Evolutionary conservation across 1,284 basidiomycete genomes (phyloP), one percentile per base, ranked within the genome.

Genomic region (Rhodotorula sp.): DNA sequence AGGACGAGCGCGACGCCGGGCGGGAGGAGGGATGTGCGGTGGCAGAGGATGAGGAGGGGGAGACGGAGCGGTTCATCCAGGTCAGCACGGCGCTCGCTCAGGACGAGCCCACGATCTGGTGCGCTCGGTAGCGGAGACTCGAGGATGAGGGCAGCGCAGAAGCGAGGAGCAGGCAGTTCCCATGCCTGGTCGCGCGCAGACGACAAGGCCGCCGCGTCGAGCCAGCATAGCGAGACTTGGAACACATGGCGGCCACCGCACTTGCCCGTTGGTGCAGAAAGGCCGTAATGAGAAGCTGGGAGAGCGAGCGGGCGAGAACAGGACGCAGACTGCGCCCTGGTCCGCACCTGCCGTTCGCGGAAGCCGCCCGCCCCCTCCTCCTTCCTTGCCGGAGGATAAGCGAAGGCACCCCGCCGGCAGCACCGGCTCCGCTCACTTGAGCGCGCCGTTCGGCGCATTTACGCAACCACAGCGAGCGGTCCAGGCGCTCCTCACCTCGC

Each of bases 1-100:
- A 25, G 19, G 55, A 61, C 17, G 59, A 36, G 32, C 59, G 59
- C 10, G 59, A 61, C 21, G 59, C 48, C 22, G 59, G 36, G 37
- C 61, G 61, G 27, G 58, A 29, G 27, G 50, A n/a, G 6, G 29
- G 60, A 13, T 27, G 34, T 34, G 9, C 27, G 32, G 59, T 34
- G 36, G 46, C 36, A 34, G 50, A 34, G 19, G 34, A 27, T 15
- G 53, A 54, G 29, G 29, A 22, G 53, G 53, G 8, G 21, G 36
- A 41, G 50, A 34, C 4, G 37, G n/a, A 17, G 27, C 9, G 22
- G 37, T 53, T 41, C 61, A 62, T 53, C 50, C 50, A 62, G n/a
- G 61, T 62, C 61, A 62, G 61, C 36, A 15, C 48, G 34, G 34
- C 17, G n/a, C 17, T 54, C 53, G 48, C 25, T 8, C 13, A 50